Evolutionary conservation across 768 basidiomycete genomes (phyloP).

Genomic region (Wakefieldia striispora): DNA sequence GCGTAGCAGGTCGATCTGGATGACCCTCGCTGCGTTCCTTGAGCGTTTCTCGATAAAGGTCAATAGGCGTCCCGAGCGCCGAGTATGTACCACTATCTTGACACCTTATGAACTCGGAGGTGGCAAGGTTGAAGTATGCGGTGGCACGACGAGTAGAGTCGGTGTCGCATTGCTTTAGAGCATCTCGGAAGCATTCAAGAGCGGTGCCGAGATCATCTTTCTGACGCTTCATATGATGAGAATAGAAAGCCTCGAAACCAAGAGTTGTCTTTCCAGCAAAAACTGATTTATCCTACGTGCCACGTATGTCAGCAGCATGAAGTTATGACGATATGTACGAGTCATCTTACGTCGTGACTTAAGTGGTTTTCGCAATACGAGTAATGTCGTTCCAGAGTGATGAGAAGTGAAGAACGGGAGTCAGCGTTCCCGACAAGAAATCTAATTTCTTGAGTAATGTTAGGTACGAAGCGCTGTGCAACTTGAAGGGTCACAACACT

Average conservation of each 20-base stretch:
- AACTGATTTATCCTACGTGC: too few relatives aligned
- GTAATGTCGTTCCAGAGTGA: too few relatives aligned
- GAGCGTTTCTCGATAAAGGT: constrained; percentile 8
- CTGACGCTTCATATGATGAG: neutral
- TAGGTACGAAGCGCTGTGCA: too few relatives aligned
- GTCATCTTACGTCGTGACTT: too few relatives aligned
- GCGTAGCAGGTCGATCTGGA: constrained; percentile 5
- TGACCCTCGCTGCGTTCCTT: constrained; percentile 1
- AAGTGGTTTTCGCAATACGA: too few relatives aligned
- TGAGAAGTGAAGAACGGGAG: too few relatives aligned
- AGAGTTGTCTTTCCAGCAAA: neutral
- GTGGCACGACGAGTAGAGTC: neutral
- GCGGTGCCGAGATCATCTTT: neutral
- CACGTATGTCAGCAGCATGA: too few relatives aligned
- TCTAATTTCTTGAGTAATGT: too few relatives aligned
- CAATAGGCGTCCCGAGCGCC: neutral
- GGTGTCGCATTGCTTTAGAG: neutral
- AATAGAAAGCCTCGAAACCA: neutral
- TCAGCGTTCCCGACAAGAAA: too few relatives aligned
- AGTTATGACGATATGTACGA: too few relatives aligned
- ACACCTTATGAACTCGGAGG: neutral
- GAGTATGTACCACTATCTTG: neutral
- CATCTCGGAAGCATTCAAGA: neutral
- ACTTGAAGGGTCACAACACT: too few relatives aligned
- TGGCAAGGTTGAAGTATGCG: constrained; percentile 12